Conservation (phyloP, 2,329 filamentous ascomycete genomes). For the Diaporthe sp. region DNA sequence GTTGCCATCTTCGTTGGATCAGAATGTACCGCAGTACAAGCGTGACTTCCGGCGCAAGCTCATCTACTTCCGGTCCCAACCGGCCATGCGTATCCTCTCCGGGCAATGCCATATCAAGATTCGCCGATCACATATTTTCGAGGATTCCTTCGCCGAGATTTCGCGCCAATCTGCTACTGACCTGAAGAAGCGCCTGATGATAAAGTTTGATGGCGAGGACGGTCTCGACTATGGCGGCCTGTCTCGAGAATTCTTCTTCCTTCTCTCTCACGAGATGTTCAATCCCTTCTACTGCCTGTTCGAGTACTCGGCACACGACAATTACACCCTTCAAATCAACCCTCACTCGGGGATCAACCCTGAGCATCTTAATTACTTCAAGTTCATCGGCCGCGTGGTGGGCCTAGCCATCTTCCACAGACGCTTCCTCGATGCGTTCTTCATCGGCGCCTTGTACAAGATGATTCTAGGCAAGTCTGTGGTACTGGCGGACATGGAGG, state of each 20-base stretch:
- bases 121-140: conserved; percentile 94
- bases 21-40: conserved; percentile 99
- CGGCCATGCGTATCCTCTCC: conserved; percentile 92
- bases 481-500: conserved; percentile 94
- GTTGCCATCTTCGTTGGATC: conserved; percentile 93
- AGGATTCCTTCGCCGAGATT: conserved; percentile 98
- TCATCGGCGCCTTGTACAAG: conserved; percentile 99
- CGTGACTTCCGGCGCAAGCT: conserved; percentile 97
- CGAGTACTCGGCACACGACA: conserved; percentile 99
- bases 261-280: conserved; percentile 99
- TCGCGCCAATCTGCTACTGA: conserved; percentile 96
- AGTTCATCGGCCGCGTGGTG: conserved; percentile 98
- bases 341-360: conserved; percentile 99
- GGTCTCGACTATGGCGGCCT: conserved; percentile 97
- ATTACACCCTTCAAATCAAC: conserved; percentile 99
- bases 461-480: conserved; percentile 98
- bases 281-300: conserved; percentile 99
- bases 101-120: conserved; percentile 99
- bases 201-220: conserved; percentile 99
- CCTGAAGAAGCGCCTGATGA: conserved; percentile 98
- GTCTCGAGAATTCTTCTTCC: conserved; percentile 98
- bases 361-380: conserved; percentile 99
- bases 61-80: conserved; percentile 99
- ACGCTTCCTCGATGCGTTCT: conserved; percentile 97
- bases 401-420: conserved; percentile 98